phyloP scores from a whole-genome alignment of 2,329 filamentous ascomycete genomes.

The Fusarium nurragi region DNA sequence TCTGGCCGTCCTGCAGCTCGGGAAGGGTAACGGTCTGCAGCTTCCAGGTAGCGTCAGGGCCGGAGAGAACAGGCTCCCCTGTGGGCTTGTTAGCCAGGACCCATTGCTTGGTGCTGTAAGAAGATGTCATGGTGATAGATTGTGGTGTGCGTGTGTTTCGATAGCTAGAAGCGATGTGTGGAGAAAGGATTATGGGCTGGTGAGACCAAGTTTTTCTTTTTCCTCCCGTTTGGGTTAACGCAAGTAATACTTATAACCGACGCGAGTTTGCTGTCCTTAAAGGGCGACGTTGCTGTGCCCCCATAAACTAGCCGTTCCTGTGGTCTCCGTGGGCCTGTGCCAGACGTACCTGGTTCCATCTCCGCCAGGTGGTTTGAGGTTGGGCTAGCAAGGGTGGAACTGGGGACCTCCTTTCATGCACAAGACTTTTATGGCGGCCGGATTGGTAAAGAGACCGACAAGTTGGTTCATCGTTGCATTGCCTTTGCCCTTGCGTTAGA shows the following conservation, averaged over 20 bases:
- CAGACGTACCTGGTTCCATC: constrained; percentile 16
- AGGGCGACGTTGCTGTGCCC: neutral
- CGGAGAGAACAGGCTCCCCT: constrained; percentile 40
- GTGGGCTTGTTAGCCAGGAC: constrained; percentile 42
- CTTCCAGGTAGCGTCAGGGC: constrained; percentile 43
- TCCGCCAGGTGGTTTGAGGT: constrained; percentile 2
- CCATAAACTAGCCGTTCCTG: constrained; percentile 19
- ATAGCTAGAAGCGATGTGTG: neutral
- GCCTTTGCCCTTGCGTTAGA: neutral
- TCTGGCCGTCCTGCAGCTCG: constrained; percentile 41
- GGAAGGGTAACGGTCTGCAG: constrained; percentile 41
- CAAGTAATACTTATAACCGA: constrained; percentile 14
- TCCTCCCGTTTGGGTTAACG: neutral
- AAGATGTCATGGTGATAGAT: constrained; percentile 32
- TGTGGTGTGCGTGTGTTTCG: constrained; percentile 1
- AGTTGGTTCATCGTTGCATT: neutral
- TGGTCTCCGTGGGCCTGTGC: constrained; percentile 22
- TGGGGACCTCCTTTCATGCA: constrained; percentile 9
- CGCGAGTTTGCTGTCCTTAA: constrained; percentile 15
- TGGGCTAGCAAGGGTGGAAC: constrained; percentile 1
- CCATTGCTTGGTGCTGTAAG: constrained; percentile 47
- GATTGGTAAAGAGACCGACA: constrained; percentile 14
- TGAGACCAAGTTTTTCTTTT: neutral
- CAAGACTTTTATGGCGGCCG: neutral
- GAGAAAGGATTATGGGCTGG: neutral